These are phyloP conservation scores for Acer saccharum DNA, from an alignment of 345 rosid genomes.

Conservation along the genomic window DNA sequence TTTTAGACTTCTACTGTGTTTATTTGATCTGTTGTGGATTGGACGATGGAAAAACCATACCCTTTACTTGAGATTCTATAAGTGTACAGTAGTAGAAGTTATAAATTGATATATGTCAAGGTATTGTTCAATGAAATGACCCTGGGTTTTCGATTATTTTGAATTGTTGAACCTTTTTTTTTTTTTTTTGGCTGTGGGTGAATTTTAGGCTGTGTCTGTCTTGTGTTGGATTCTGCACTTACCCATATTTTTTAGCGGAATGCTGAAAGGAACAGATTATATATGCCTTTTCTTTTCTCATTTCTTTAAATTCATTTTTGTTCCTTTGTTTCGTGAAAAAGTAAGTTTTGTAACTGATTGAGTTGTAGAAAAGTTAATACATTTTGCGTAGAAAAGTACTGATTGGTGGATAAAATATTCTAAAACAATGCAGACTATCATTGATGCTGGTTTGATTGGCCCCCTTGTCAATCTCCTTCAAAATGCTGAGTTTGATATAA, in stretches of 20 bases:
- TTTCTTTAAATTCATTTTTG: neutral
- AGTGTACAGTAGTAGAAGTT: neutral
- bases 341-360: neutral
- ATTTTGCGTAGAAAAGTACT: neutral
- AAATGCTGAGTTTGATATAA: slow-evolving; percentile 85
- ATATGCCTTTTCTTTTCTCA: too few species aligned
- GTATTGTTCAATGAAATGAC: neutral
- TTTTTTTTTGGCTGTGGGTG: neutral
- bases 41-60: too few species aligned
- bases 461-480: slow-evolving; percentile 74
- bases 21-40: too few species aligned
- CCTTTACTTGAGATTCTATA: too few species aligned
- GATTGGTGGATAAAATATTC: neutral
- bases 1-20: neutral
- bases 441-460: slow-evolving; percentile 65
- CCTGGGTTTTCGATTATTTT: neutral
- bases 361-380: neutral
- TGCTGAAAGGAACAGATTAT: neutral
- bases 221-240: too few species aligned
- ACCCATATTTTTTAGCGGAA: too few species aligned
- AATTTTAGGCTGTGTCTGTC: too few species aligned
- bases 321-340: neutral
- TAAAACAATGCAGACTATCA: slow-evolving; percentile 51
- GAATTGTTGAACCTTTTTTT: neutral
- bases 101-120: neutral